These are phyloP conservation scores for Plicaturopsis crispa DNA, from an alignment of 768 basidiomycete genomes.

Conservation along the genomic window DNA sequence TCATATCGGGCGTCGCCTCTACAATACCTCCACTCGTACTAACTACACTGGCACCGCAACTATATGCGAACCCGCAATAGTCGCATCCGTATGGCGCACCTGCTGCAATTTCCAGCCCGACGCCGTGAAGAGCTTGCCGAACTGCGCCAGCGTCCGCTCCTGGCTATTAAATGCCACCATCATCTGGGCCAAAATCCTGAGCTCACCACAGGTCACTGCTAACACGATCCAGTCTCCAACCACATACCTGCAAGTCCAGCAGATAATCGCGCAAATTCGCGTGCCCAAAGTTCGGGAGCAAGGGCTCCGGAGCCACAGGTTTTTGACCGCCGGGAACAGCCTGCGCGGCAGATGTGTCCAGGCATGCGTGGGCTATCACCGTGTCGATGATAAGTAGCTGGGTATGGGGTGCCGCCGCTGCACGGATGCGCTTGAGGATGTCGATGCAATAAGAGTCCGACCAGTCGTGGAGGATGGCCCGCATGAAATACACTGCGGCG, in stretches of 20 bases:
- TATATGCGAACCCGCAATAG: too few species aligned
- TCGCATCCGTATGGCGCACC: too few species aligned
- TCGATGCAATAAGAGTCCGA: constrained; percentile 10
- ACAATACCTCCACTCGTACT: too few species aligned
- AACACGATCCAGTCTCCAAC: background rate
- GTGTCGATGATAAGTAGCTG: constrained; percentile 19
- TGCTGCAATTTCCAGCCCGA: background rate
- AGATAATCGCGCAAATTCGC: background rate
- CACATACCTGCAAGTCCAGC: background rate
- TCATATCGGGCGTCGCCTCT: too few species aligned
- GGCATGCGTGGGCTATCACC: constrained; percentile 10
- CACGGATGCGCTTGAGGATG: constrained; percentile 21
- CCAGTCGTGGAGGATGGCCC: constrained; percentile 25
- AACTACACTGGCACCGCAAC: too few species aligned
- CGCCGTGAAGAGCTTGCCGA: background rate
- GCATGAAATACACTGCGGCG: constrained; percentile 20
- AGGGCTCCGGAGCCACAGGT: constrained; percentile 9
- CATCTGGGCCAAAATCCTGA: too few species aligned
- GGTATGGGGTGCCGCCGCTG: constrained; percentile 16
- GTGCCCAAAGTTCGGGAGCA: constrained; percentile 14
- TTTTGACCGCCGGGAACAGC: background rate
- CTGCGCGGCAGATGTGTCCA: constrained; percentile 5
- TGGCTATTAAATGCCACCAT: background rate
- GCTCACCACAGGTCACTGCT: too few species aligned
- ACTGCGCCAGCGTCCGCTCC: background rate